phyloP scores from a whole-genome alignment of 1,284 basidiomycete genomes.

The Tylopilus orsonianus region DNA sequence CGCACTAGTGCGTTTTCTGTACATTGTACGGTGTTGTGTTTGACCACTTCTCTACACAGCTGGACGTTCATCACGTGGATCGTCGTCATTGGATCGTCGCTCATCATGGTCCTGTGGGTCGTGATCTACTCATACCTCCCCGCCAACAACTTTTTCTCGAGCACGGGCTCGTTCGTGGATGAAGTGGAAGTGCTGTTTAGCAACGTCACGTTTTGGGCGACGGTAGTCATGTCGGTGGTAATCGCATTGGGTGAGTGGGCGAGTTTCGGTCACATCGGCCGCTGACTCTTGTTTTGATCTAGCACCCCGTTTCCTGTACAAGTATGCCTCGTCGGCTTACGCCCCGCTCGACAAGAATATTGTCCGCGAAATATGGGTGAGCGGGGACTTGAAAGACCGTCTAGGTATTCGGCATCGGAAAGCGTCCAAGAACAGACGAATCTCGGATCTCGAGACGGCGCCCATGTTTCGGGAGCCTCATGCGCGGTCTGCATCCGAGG shows the following conservation, averaged over 20 bases:
- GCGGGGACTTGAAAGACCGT: slow-evolving; percentile 79
- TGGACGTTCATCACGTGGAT: slow-evolving; percentile 89
- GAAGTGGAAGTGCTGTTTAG: slow-evolving; percentile 77
- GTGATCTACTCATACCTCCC: slow-evolving; percentile 80
- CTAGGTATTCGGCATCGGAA: slow-evolving; percentile 71
- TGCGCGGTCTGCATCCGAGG: slow-evolving; percentile 60
- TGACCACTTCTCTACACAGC: slow-evolving; percentile 38
- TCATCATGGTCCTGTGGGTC: slow-evolving; percentile 84
- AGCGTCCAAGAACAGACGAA: slow-evolving; percentile 39
- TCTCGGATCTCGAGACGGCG: slow-evolving; percentile 50
- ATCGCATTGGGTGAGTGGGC: slow-evolving; percentile 67
- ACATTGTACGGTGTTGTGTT: background rate
- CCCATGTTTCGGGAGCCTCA: slow-evolving; percentile 71
- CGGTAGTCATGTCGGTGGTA: slow-evolving; percentile 65
- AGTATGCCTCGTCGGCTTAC: slow-evolving; percentile 67
- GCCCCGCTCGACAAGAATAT: slow-evolving; percentile 80
- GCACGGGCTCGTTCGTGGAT: slow-evolving; percentile 66
- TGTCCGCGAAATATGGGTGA: slow-evolving; percentile 87
- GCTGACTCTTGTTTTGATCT: slow-evolving; percentile 23
- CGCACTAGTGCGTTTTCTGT: slow-evolving; percentile 68
- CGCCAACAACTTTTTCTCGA: slow-evolving; percentile 31
- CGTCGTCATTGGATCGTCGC: slow-evolving; percentile 74
- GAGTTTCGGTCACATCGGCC: background rate
- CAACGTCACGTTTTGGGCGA: slow-evolving; percentile 81
- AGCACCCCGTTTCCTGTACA: slow-evolving; percentile 75